A percentile compares a stretch with the other conserved stretches of the same genome.
These are phyloP conservation scores for Mimosa pudica DNA, from an alignment of 306 rosid genomes.

Conservation along the genomic window DNA sequence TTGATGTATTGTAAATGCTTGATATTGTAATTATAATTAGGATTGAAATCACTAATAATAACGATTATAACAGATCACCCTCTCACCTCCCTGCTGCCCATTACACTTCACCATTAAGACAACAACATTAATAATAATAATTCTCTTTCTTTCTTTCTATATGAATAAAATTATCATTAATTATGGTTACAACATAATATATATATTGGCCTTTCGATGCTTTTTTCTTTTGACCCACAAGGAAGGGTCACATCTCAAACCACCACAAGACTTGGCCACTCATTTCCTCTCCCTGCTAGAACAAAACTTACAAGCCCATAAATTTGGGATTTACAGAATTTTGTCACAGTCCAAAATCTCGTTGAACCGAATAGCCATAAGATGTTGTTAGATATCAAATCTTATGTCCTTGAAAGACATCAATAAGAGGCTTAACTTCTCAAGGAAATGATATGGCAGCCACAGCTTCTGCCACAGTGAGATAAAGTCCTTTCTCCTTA, in stretches of 20 bases:
- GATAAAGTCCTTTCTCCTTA: conserved; percentile 61
- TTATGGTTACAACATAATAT: too few relatives aligned
- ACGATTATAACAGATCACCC: too few relatives aligned
- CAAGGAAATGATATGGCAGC: conserved; percentile 54
- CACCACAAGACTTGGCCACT: background rate
- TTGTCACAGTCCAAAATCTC: background rate
- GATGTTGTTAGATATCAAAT: conserved; percentile 32
- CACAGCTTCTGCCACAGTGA: conserved; percentile 84
- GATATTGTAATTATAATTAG: too few relatives aligned
- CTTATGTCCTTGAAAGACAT: conserved; percentile 10
- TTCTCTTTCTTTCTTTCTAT: too few relatives aligned
- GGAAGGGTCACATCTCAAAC: background rate
- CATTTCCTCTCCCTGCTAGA: conserved; percentile 1
- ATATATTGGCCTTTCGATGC: background rate
- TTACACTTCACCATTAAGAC: too few relatives aligned
- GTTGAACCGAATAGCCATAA: background rate
- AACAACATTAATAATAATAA: too few relatives aligned
- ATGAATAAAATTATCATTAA: too few relatives aligned
- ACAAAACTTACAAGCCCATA: too few relatives aligned
- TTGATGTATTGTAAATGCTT: background rate
- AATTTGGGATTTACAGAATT: background rate
- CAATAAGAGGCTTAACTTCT: conserved; percentile 58
- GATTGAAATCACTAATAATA: too few relatives aligned
- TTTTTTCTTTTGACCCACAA: background rate
- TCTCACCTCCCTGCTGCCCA: too few relatives aligned